Evolutionary conservation across 129 eudicot genomes (phyloP).

Genomic region (Helichrysum umbraculigerum): DNA sequence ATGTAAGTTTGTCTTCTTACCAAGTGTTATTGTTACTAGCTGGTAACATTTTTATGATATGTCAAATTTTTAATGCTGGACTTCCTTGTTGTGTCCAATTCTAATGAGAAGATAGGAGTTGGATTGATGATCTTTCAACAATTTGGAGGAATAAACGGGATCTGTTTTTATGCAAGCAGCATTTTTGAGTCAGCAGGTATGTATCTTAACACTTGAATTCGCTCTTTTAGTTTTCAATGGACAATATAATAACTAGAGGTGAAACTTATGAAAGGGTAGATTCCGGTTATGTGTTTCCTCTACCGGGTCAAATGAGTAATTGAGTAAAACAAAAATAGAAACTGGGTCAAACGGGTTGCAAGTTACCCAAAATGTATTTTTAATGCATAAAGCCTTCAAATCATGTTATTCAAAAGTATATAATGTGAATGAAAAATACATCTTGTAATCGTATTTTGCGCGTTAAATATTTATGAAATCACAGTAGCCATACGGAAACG

Average conservation of each 20-base stretch:
- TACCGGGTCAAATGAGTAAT: not conserved
- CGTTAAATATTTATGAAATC: not conserved
- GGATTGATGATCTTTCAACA: conserved; percentile 90
- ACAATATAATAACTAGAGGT: not conserved
- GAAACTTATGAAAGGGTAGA: not conserved
- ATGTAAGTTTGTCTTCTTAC: conserved; percentile 49
- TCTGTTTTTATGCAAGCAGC: conserved; percentile 71
- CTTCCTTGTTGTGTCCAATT: conserved; percentile 8
- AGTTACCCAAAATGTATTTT: not conserved
- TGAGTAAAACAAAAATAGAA: not conserved
- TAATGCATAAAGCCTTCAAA: not conserved
- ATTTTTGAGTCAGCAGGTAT: conserved; percentile 75
- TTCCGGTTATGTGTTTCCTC: not conserved
- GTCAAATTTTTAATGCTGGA: conserved; percentile 8
- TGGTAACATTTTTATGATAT: not conserved
- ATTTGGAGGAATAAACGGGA: conserved; percentile 78
- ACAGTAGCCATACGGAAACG: not conserved
- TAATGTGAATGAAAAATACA: not conserved
- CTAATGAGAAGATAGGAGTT: conserved; percentile 66
- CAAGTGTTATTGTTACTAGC: not conserved
- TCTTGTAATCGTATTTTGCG: not conserved
- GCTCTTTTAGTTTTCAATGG: not conserved
- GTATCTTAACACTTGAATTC: not conserved
- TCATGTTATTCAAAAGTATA: not conserved
- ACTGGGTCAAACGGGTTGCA: not conserved